A percentile compares a stretch with the other conserved stretches of the same genome.
Conservation (phyloP, 2,329 filamentous ascomycete genomes). For the Calonectria pauciramosa region DNA sequence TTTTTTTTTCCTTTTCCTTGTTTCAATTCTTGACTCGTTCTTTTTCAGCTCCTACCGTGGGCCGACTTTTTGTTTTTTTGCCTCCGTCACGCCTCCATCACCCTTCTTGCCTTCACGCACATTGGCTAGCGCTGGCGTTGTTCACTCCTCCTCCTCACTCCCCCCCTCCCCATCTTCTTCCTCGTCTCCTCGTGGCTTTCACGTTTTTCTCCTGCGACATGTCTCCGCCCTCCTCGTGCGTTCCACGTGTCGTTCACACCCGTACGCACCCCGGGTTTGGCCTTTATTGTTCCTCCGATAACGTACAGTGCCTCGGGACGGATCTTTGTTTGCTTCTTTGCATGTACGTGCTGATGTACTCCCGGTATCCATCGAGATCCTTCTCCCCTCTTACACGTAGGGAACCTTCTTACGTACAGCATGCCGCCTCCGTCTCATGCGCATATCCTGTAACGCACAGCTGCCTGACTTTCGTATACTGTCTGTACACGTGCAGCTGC, state of each 20-base stretch:
- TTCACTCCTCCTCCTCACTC: constrained; percentile 8
- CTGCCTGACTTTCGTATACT: neutral
- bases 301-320: constrained; percentile 8
- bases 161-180: neutral
- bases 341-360: neutral
- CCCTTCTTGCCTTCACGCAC: neutral
- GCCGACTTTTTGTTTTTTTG: neutral
- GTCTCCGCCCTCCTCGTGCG: constrained; percentile 35
- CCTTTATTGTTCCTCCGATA: constrained; percentile 20
- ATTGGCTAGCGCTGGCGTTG: constrained; percentile 8
- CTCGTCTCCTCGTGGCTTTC: constrained; percentile 26
- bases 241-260: constrained; percentile 40
- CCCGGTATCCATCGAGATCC: neutral
- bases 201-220: constrained; percentile 24
- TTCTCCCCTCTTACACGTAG: constrained; percentile 11
- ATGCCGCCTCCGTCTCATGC: neutral
- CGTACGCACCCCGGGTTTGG: constrained; percentile 5
- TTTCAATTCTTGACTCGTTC: constrained; percentile 12
- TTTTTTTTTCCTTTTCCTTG: constrained; percentile 28
- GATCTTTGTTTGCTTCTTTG: neutral
- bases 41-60: constrained; percentile 11
- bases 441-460: neutral
- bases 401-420: neutral
- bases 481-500: constrained; percentile 7
- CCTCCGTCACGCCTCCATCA: constrained; percentile 8